Evolutionary conservation across 495 filamentous ascomycete species (phyloP), one percentile per base, ranked within the genome.

Genomic region (Xanthoparmelia taractica): DNA sequence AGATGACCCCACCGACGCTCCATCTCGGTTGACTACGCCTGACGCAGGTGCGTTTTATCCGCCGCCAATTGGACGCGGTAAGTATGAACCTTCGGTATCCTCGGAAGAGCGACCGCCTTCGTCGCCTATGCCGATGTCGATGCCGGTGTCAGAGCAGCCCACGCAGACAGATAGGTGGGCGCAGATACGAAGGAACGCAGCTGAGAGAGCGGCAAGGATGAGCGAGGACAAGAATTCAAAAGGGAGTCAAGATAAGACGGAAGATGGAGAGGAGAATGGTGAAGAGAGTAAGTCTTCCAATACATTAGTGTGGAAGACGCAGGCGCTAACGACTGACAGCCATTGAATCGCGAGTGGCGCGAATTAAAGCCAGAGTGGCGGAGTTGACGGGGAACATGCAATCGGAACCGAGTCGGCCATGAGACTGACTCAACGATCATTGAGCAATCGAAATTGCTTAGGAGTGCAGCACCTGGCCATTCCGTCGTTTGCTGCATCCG

Each of bases 361-460:
- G 95, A 61, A 98, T 98, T 82, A 97, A 97, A 76, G 95, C 95
- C 61, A 84, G 94, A 41, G 95, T 98, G 55, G 94, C 94, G 54
- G 90, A 96, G 75, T 74, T 98, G 69, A 98, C 95, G 17, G 88
- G 88, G 64, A 88, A 87, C 74, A 86, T 89, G 81, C 88, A 94
- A 27, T 33, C 61, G 2, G 54, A 63, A 23, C 31, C 58, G n/a
- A 52, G 31, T 33, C 59, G 50, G 37, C 43, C 57, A 17, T 31
- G 47, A 25, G 12, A 23, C 18, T 55, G 15, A 25, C 2, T 25
- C 56, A 11, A 34, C 33, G 29, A 18, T 33, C 47, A 47, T 29
- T 25, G 23, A 25, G 36, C 23, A 58, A 4, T 27, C 11, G 15
- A 31, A 41, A 17, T 27, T 2, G 27, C 23, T 27, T 12, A 8